Conservation (phyloP, 305 asterid species). For the Fraxinus dipetala region DNA sequence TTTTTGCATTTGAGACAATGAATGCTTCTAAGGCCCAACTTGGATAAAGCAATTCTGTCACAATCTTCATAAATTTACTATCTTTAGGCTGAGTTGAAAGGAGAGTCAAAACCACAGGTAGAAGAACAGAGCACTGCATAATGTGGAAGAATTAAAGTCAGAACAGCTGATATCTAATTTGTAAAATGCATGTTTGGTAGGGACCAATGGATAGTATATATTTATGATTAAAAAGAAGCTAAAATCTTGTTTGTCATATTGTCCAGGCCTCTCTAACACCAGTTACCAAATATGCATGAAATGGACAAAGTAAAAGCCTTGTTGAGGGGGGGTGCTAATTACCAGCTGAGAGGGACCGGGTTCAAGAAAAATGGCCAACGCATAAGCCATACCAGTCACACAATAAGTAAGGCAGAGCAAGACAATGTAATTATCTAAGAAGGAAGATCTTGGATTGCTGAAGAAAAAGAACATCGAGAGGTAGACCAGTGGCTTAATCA, state of each 20-base stretch:
- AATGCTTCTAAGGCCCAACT: constrained; percentile 97
- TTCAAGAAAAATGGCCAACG: constrained; percentile 73
- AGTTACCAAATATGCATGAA: neutral
- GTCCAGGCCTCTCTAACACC: neutral
- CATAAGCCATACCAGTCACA: constrained; percentile 84
- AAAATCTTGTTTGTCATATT: neutral
- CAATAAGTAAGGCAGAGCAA: constrained; percentile 79
- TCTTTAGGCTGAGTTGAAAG: constrained; percentile 70
- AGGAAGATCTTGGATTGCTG: constrained; percentile 85
- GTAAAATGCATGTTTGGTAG: neutral
- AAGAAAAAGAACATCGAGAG: constrained; percentile 85
- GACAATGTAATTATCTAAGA: constrained; percentile 67
- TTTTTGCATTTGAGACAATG: constrained; percentile 74
- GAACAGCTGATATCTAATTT: neutral
- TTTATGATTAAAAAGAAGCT: neutral
- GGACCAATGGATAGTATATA: neutral
- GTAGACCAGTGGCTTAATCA: constrained; percentile 85
- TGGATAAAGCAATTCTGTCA: constrained; percentile 56
- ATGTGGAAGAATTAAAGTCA: constrained; percentile 7
- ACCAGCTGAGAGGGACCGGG: constrained; percentile 95
- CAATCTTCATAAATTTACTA: constrained; percentile 35
- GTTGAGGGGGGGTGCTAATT: constrained; percentile 1
- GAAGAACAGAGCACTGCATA: constrained; percentile 84
- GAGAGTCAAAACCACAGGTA: constrained; percentile 87
- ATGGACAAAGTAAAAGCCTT: neutral